These are phyloP conservation scores for Cicer judaicum DNA, from an alignment of 306 rosid genomes.

Conservation along the genomic window DNA sequence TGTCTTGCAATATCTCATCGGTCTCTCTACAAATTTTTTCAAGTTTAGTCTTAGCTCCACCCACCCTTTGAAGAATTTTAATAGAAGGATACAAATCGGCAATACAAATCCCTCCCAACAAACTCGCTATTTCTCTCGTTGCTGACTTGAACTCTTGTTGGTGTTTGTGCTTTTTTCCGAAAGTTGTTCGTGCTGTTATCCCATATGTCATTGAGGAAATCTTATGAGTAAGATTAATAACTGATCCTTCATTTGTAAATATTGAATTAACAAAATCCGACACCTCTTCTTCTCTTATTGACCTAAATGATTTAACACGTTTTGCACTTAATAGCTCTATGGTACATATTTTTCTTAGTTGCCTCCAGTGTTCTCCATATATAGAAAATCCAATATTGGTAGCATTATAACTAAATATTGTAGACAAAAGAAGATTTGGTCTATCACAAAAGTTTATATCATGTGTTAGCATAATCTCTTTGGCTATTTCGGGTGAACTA, in stretches of 20 bases:
- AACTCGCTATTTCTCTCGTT: too few species aligned
- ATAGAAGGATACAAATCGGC: too few species aligned
- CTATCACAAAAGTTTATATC: conserved; percentile 36
- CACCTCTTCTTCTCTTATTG: conserved; percentile 45
- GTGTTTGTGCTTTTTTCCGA: conserved; percentile 11
- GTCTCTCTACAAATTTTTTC: background rate
- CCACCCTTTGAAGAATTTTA: background rate
- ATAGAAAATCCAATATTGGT: background rate
- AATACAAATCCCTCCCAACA: too few species aligned
- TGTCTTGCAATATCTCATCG: conserved; percentile 39
- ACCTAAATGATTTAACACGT: conserved; percentile 44
- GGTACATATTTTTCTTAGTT: conserved; percentile 45
- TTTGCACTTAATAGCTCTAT: conserved; percentile 44
- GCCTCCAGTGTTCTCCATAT: conserved; percentile 43
- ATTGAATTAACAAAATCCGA: conserved; percentile 2
- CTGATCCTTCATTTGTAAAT: conserved; percentile 30
- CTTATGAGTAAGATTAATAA: conserved; percentile 32
- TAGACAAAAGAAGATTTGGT: background rate
- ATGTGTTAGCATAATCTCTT: conserved; percentile 30
- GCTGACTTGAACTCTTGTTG: background rate
- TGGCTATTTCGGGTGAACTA: conserved; percentile 34
- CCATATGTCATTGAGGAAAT: conserved; percentile 6
- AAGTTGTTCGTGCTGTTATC: background rate
- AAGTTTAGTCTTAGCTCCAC: background rate
- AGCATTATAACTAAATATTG: background rate